A percentile compares a stretch with the other conserved stretches of the same genome.
Conservation (phyloP, 2,329 filamentous ascomycete genomes). For the Epichloe coenophiala region DNA sequence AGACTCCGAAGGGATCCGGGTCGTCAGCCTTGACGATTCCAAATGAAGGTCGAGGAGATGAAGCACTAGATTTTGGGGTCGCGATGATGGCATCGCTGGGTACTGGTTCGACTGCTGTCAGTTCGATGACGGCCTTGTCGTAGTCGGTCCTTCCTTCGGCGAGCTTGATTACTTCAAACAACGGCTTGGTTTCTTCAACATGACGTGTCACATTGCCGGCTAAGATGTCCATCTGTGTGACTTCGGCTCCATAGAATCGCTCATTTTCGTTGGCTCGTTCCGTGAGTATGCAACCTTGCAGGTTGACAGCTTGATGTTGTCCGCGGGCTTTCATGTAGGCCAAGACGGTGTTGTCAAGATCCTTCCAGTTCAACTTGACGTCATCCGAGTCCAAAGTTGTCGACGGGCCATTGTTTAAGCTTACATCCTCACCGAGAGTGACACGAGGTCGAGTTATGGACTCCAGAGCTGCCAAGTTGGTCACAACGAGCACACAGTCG, state of each 20-base stretch:
- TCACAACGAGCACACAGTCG: slow-evolving; percentile 88
- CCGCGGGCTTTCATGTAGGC: slow-evolving; percentile 47
- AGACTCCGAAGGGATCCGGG: slow-evolving; percentile 82
- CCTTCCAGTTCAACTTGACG: slow-evolving; percentile 35
- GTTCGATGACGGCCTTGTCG: slow-evolving; percentile 52
- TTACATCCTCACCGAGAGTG: slow-evolving; percentile 71
- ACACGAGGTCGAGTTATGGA: slow-evolving; percentile 68
- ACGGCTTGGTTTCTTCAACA: slow-evolving; percentile 39
- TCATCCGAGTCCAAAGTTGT: slow-evolving; percentile 39
- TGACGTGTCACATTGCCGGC: slow-evolving; percentile 42
- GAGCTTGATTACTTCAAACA: slow-evolving; percentile 75
- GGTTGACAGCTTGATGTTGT: slow-evolving; percentile 38
- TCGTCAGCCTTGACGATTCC: slow-evolving; percentile 69
- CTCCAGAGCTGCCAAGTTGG: slow-evolving; percentile 71
- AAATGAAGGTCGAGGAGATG: slow-evolving; percentile 41
- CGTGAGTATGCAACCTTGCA: slow-evolving; percentile 42
- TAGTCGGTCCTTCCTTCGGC: slow-evolving; percentile 73
- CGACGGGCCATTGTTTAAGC: slow-evolving; percentile 63
- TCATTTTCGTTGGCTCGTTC: slow-evolving; percentile 48
- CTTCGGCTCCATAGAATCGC: slow-evolving; percentile 37
- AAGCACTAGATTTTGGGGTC: slow-evolving; percentile 25
- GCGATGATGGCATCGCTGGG: slow-evolving; percentile 59
- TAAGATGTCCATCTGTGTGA: slow-evolving; percentile 42
- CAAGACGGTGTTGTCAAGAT: slow-evolving; percentile 40
- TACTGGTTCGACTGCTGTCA: slow-evolving; percentile 50